phyloP scores from a whole-genome alignment of 768 basidiomycete species.

The Mycena leptocephala region DNA sequence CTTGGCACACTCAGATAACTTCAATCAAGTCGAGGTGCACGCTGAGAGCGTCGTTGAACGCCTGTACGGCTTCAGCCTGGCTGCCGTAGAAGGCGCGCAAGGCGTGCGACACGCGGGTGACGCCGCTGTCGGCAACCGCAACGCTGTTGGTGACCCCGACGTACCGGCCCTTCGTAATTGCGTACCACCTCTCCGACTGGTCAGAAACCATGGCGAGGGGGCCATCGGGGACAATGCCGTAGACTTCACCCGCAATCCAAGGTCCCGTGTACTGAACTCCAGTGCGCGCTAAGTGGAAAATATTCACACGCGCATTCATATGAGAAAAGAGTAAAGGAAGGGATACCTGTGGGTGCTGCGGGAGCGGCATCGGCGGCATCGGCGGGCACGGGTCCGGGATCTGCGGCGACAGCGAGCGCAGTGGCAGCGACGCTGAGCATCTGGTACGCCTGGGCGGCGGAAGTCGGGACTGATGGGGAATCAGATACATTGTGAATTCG shows the following conservation, averaged over 20 bases:
- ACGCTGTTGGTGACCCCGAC: conserved; percentile 10
- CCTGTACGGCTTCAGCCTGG: background rate
- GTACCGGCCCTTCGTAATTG: conserved; percentile 5
- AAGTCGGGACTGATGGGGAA: too few species aligned
- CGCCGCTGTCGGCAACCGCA: background rate
- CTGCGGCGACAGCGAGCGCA: too few species aligned
- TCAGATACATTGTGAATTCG: too few species aligned
- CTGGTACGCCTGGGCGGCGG: too few species aligned
- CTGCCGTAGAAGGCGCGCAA: background rate
- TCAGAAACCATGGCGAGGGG: background rate
- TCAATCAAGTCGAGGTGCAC: background rate
- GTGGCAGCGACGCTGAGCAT: too few species aligned
- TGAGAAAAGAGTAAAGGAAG: too few species aligned
- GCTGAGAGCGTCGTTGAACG: background rate
- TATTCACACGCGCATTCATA: background rate
- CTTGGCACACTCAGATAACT: background rate
- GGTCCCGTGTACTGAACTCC: background rate
- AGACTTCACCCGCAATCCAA: background rate
- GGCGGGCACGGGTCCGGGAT: too few species aligned
- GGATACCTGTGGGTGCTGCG: too few species aligned
- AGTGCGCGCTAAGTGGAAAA: too few species aligned
- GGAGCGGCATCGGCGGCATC: too few species aligned
- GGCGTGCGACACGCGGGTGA: background rate
- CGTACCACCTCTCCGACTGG: background rate
- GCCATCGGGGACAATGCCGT: background rate